Evolutionary conservation across 176 grass and related monocot genomes (phyloP), one percentile per base, ranked within the genome.

Genomic region (Bromus sterilis): DNA sequence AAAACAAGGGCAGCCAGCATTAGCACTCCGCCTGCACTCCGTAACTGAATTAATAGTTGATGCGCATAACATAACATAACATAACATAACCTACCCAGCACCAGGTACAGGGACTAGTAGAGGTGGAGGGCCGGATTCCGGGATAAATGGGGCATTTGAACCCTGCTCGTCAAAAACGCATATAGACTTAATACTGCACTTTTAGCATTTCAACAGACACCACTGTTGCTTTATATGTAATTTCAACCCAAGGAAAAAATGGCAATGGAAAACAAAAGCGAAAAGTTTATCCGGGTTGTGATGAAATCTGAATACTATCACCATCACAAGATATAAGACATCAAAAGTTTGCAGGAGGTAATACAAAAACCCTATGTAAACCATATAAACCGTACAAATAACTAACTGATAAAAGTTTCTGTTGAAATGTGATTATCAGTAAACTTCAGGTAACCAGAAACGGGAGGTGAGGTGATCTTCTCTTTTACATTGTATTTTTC

Each of bases 41-140:
- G 21, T 74, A 60, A 77, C 51, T 36, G 51, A 88, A 75, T 74
- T 46, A 78, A 10, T 82, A 44, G 60, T 12, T 68, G 40, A 85
- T 0, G 41, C 20, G 59, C 30, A 80, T 81, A 53, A 72, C 51
- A 39, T 66, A 59, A 79, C 91, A n/a, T n/a, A n/a, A n/a, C 30
- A 80, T 81, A 53, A 72, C 51, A 39, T 66, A 59, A 79, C 91
- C 70, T 87, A 97, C 94, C 94, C 89, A 86, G 94, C 85, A 73
- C 89, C 89, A 40, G 91, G 82, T 56, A 97, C 67, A 81, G 91
- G 94, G 69, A 97, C 70, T 53, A 94, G 79, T 56, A 94, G 1
- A 34, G 83, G 87, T 12, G 87, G 83, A 77, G 82, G 35, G 1
- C 76, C 49, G 13, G 78, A 82, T 33, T 86, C 83, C 15, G 87